phyloP scores from a whole-genome alignment of 192 early-diverging fungal species.

The Coemansia sp. region DNA sequence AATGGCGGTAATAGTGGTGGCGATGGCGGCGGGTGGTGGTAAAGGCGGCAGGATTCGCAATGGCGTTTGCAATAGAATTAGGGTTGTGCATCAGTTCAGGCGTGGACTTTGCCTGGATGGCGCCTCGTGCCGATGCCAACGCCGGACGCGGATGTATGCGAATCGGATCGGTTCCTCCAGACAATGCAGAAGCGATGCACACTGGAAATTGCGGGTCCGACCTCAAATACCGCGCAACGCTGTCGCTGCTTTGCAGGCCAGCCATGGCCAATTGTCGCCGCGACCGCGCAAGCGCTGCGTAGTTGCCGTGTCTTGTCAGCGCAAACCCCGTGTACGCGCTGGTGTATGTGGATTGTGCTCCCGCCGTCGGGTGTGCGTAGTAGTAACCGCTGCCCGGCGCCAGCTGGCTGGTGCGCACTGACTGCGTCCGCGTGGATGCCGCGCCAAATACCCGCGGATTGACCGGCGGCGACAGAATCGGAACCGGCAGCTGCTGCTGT shows the following conservation, averaged over 20 bases:
- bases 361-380: neutral
- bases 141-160: neutral
- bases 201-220: slow-evolving; percentile 42
- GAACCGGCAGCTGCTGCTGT: slow-evolving; percentile 12
- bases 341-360: neutral
- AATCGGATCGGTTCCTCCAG: neutral
- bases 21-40: neutral
- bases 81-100: slow-evolving; percentile 43
- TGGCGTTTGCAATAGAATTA: neutral
- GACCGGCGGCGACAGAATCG: slow-evolving; percentile 21
- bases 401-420: neutral
- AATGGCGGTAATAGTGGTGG: slow-evolving; percentile 4
- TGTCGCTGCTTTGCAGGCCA: slow-evolving; percentile 8
- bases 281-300: slow-evolving; percentile 43
- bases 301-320: slow-evolving; percentile 40
- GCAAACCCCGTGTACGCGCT: slow-evolving; percentile 23
- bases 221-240: slow-evolving; percentile 23
- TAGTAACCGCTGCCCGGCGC: no score
- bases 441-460: slow-evolving; percentile 32
- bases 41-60: no score
- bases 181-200: slow-evolving; percentile 23
- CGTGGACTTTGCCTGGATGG: slow-evolving; percentile 44
- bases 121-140: slow-evolving; percentile 3
- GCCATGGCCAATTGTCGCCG: slow-evolving; percentile 41
- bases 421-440: slow-evolving; percentile 13